Conservation (phyloP, 2,329 filamentous ascomycete genomes). For the Fusarium tupiense region DNA sequence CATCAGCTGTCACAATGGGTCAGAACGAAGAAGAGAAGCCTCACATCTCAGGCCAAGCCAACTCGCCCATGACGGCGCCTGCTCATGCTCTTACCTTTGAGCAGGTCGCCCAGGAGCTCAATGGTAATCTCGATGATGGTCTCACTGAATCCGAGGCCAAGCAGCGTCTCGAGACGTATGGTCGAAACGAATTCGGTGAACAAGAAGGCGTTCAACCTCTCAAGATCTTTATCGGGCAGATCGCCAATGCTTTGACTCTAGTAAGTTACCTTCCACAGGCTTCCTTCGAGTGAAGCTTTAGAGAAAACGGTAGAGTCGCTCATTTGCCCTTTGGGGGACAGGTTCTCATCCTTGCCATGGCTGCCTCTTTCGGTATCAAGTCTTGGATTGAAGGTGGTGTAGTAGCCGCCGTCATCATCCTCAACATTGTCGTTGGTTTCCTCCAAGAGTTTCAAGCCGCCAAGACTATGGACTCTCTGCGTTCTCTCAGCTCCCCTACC, state of each 20-base stretch:
- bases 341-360: slow-evolving; percentile 66
- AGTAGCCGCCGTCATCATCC: slow-evolving; percentile 63
- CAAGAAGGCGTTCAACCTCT: slow-evolving; percentile 66
- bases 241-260: slow-evolving; percentile 76
- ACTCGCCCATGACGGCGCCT: slow-evolving; percentile 38
- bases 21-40: slow-evolving; percentile 17
- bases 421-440: slow-evolving; percentile 67
- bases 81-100: slow-evolving; percentile 32
- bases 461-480: slow-evolving; percentile 60
- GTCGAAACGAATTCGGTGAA: slow-evolving; percentile 71
- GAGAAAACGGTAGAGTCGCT: slow-evolving; percentile 30
- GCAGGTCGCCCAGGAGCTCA: slow-evolving; percentile 30
- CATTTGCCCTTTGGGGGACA: slow-evolving; percentile 39
- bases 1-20: slow-evolving; percentile 10
- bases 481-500: slow-evolving; percentile 55
- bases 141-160: slow-evolving; percentile 50
- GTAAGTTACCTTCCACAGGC: slow-evolving; percentile 50
- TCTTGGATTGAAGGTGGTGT: slow-evolving; percentile 71
- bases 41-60: slow-evolving; percentile 39
- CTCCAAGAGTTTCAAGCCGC: slow-evolving; percentile 58
- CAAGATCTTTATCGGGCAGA: slow-evolving; percentile 72
- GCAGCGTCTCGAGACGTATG: slow-evolving; percentile 64
- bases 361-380: slow-evolving; percentile 65
- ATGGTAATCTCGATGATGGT: slow-evolving; percentile 20
- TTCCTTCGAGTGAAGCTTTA: background rate